Percentiles rank a stretch among this genome's conserved stretches.
These are phyloP conservation scores for Chaetomium olivaceum DNA, from an alignment of 2,329 filamentous ascomycete genomes.

Conservation along the genomic window DNA sequence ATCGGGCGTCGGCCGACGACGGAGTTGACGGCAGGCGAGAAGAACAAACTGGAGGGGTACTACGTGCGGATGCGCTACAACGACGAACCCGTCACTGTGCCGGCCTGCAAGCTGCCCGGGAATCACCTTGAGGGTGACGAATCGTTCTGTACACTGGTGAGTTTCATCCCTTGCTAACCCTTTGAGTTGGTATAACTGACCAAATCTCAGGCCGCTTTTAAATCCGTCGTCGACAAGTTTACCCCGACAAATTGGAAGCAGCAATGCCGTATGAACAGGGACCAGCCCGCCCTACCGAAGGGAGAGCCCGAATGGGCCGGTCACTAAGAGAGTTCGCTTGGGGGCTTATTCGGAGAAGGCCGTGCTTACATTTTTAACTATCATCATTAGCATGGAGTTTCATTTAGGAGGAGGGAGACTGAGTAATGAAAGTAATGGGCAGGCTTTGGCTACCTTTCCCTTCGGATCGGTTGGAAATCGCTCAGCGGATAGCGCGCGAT, in stretches of 20 bases:
- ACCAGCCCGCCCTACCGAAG: constrained; percentile 47
- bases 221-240: constrained; percentile 85
- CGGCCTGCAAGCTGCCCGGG: constrained; percentile 72
- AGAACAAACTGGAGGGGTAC: constrained; percentile 66
- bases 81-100: constrained; percentile 76
- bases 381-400: constrained; percentile 13
- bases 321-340: constrained; percentile 13
- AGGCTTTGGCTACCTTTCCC: constrained; percentile 11
- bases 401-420: background rate
- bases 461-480: constrained; percentile 11
- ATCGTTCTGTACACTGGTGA: constrained; percentile 83
- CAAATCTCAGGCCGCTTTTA: constrained; percentile 72
- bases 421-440: background rate
- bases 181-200: background rate
- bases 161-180: constrained; percentile 34
- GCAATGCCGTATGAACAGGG: constrained; percentile 51
- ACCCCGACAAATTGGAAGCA: constrained; percentile 76
- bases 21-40: constrained; percentile 59
- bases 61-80: constrained; percentile 93
- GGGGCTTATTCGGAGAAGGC: background rate
- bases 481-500: constrained; percentile 4
- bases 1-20: constrained; percentile 63
- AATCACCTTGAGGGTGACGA: constrained; percentile 87
- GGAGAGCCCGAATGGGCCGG: constrained; percentile 53
- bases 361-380: background rate